Evolutionary conservation across 768 basidiomycete genomes (phyloP).

Genomic region (Macrolepiota dolichaula): DNA sequence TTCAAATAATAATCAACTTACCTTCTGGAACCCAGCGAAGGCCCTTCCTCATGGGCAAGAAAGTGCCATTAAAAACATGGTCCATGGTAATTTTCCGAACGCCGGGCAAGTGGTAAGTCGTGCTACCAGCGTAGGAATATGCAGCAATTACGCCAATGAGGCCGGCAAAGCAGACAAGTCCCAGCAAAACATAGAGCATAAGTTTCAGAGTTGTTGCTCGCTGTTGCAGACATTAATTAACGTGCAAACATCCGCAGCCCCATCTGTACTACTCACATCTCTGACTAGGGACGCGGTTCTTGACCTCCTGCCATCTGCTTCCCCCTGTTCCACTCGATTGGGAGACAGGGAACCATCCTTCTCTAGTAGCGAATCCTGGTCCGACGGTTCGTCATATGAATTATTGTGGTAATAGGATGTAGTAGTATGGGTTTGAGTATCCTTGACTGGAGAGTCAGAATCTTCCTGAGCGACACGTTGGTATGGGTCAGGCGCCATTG

Average conservation of each 20-base stretch:
- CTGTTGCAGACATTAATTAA: neutral
- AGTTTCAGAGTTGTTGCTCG: slow-evolving; percentile 43
- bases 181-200: slow-evolving; percentile 58
- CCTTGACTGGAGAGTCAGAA: slow-evolving; percentile 2
- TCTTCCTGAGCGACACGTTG: slow-evolving; percentile 5
- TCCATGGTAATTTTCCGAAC: slow-evolving; percentile 77
- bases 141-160: slow-evolving; percentile 80
- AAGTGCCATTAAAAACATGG: slow-evolving; percentile 92
- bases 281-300: slow-evolving; percentile 1
- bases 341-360: slow-evolving; percentile 33
- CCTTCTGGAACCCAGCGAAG: slow-evolving; percentile 94
- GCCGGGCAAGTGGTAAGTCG: slow-evolving; percentile 49
- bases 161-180: slow-evolving; percentile 56
- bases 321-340: slow-evolving; percentile 28
- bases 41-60: slow-evolving; percentile 38
- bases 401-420: slow-evolving; percentile 69
- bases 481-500: slow-evolving; percentile 5
- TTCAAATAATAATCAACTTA: slow-evolving; percentile 27
- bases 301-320: slow-evolving; percentile 18
- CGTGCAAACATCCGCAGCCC: neutral
- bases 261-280: neutral
- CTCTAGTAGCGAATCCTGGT: slow-evolving; percentile 60
- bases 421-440: neutral
- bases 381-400: slow-evolving; percentile 75
- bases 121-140: slow-evolving; percentile 57